Evolutionary conservation across 495 filamentous ascomycete genomes (phyloP).

Genomic region (Penicillium taxi): DNA sequence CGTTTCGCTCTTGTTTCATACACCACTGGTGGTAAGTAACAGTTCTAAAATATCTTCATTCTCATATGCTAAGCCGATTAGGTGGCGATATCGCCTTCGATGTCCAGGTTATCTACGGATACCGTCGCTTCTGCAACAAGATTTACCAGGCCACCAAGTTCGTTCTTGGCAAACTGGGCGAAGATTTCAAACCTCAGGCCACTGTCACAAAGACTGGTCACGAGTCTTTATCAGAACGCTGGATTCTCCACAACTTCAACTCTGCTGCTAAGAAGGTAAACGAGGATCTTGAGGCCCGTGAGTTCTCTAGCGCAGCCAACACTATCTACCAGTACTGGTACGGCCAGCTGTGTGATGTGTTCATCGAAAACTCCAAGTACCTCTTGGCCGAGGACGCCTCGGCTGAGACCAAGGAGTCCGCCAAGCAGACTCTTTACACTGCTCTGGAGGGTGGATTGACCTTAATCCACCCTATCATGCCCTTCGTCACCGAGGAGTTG

Average conservation of each 20-base stretch:
- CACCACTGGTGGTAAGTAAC: slow-evolving; percentile 64
- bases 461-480: slow-evolving; percentile 72
- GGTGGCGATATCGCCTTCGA: slow-evolving; percentile 76
- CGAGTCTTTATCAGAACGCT: slow-evolving; percentile 68
- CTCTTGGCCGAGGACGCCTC: slow-evolving; percentile 55
- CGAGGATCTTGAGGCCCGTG: slow-evolving; percentile 56
- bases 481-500: slow-evolving; percentile 68
- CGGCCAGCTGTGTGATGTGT: slow-evolving; percentile 57
- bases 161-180: slow-evolving; percentile 66
- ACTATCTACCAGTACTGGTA: slow-evolving; percentile 65
- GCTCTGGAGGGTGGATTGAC: slow-evolving; percentile 60
- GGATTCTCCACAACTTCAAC: slow-evolving; percentile 81
- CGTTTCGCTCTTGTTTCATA: slow-evolving; percentile 75
- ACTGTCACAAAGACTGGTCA: slow-evolving; percentile 50
- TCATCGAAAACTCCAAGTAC: slow-evolving; percentile 72
- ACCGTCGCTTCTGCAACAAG: slow-evolving; percentile 86
- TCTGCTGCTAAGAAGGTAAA: slow-evolving; percentile 66
- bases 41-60: too few species aligned
- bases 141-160: slow-evolving; percentile 88
- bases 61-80: too few species aligned
- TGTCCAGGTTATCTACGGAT: slow-evolving; percentile 74
- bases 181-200: slow-evolving; percentile 59
- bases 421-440: slow-evolving; percentile 57
- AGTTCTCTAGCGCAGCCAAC: slow-evolving; percentile 60
- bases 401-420: slow-evolving; percentile 49